A percentile compares a stretch with the other conserved stretches of the same genome.
These are phyloP conservation scores for Dictyostelium discoideum DNA, from an alignment of 78 protist genomes.

Conservation along the genomic window dicty_2.7 NC_007090.3:3874501-3875000, in stretches of 20 bases:
- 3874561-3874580: slow-evolving; percentile 61
- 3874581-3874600: slow-evolving; percentile 50
- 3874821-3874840: not conserved
- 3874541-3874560: slow-evolving; percentile 23
- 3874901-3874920: slow-evolving; percentile 19
- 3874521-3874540: not conserved
- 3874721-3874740: slow-evolving; percentile 59
- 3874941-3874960: not conserved
- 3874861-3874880: too few species aligned
- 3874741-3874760: slow-evolving; percentile 20
- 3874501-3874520: not conserved
- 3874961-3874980: not conserved
- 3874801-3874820: slow-evolving; percentile 11
- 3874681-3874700: not conserved
- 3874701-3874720: slow-evolving; percentile 56
- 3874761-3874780: not conserved
- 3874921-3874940: slow-evolving; percentile 6
- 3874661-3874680: not conserved
- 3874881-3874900: not conserved
- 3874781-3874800: not conserved
- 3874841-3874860: too few species aligned
- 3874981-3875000: not conserved
- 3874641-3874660: not conserved
- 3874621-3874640: not conserved
- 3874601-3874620: slow-evolving; percentile 50